Conservation (phyloP, 768 basidiomycete species). For the Naganishia antarctica region DNA sequence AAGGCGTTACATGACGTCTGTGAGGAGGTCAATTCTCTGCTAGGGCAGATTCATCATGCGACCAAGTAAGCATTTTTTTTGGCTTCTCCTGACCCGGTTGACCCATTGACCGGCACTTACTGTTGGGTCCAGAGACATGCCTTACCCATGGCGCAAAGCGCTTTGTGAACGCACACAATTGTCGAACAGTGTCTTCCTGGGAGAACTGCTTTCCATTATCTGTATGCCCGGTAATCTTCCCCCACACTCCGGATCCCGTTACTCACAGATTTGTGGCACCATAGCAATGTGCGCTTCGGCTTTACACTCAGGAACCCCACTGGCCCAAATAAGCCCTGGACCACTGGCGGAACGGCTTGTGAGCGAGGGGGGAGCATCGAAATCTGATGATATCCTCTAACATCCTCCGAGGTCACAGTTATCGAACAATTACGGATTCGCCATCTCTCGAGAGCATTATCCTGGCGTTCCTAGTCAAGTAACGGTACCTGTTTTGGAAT, state of each 20-base stretch:
- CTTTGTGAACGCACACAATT: slow-evolving; percentile 70
- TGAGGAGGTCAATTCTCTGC: slow-evolving; percentile 64
- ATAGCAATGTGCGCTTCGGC: slow-evolving; percentile 72
- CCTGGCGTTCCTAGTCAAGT: slow-evolving; percentile 9
- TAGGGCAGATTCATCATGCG: slow-evolving; percentile 70
- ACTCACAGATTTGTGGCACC: too few species aligned
- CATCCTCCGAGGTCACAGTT: slow-evolving; percentile 56
- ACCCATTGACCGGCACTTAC: slow-evolving; percentile 57
- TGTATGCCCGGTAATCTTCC: slow-evolving; percentile 55
- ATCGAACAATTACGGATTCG: slow-evolving; percentile 15
- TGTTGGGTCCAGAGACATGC: slow-evolving; percentile 10
- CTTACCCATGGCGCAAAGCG: slow-evolving; percentile 64
- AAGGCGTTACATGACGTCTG: slow-evolving; percentile 34
- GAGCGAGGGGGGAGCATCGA: slow-evolving; percentile 31
- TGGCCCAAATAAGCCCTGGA: slow-evolving; percentile 83
- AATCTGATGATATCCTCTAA: slow-evolving; percentile 32
- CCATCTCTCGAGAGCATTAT: slow-evolving; percentile 16
- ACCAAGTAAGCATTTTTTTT: slow-evolving; percentile 42
- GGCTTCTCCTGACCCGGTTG: slow-evolving; percentile 38
- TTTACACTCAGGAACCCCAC: slow-evolving; percentile 64
- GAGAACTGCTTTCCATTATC: slow-evolving; percentile 76
- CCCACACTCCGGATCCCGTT: neutral
- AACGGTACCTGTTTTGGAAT: slow-evolving; percentile 34
- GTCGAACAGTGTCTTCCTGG: slow-evolving; percentile 73
- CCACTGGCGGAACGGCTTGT: slow-evolving; percentile 52